A percentile compares a stretch with the other conserved stretches of the same genome.
phyloP scores from a whole-genome alignment of 2,329 filamentous ascomycete genomes.

The Kalaharituber pfeilii region DNA sequence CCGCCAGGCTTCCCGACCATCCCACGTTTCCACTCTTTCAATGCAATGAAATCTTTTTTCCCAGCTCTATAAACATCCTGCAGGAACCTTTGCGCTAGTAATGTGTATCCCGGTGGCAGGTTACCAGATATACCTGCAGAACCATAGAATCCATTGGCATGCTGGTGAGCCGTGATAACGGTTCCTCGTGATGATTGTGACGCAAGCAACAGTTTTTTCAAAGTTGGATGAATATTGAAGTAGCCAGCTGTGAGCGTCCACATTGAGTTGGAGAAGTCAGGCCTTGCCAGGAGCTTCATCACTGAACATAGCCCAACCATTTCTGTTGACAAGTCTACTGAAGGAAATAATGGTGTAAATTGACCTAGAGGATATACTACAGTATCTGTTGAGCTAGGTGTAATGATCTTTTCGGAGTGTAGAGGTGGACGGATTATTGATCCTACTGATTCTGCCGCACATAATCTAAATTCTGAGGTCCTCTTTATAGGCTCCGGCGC shows the following conservation, averaged over 20 bases:
- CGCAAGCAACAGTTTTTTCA: conserved; percentile 61
- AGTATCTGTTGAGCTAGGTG: conserved; percentile 35
- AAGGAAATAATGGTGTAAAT: conserved; percentile 65
- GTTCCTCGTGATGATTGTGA: conserved; percentile 55
- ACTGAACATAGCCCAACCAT: conserved; percentile 63
- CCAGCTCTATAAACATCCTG: conserved; percentile 39
- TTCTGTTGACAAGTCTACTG: conserved; percentile 64
- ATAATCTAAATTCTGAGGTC: conserved; percentile 49
- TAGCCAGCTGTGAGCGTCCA: conserved; percentile 98
- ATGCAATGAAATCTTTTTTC: conserved; percentile 41
- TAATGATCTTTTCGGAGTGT: conserved; percentile 17
- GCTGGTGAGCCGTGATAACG: conserved; percentile 79
- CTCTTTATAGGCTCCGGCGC: conserved; percentile 57
- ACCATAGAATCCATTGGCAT: conserved; percentile 88
- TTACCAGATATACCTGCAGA: conserved; percentile 78
- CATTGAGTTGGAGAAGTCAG: conserved; percentile 34
- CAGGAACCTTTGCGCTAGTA: conserved; percentile 69
- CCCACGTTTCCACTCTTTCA: conserved; percentile 79
- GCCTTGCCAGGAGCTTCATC: conserved; percentile 46
- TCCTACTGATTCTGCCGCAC: conserved; percentile 48
- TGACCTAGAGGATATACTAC: conserved; percentile 75
- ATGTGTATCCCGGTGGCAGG: conserved; percentile 78
- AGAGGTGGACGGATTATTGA: conserved; percentile 43
- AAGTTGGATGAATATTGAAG: conserved; percentile 82
- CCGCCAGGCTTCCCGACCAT: conserved; percentile 63